phyloP scores from a whole-genome alignment of 2,329 filamentous ascomycete genomes.

The Phyllosticta citribraziliensis region DNA sequence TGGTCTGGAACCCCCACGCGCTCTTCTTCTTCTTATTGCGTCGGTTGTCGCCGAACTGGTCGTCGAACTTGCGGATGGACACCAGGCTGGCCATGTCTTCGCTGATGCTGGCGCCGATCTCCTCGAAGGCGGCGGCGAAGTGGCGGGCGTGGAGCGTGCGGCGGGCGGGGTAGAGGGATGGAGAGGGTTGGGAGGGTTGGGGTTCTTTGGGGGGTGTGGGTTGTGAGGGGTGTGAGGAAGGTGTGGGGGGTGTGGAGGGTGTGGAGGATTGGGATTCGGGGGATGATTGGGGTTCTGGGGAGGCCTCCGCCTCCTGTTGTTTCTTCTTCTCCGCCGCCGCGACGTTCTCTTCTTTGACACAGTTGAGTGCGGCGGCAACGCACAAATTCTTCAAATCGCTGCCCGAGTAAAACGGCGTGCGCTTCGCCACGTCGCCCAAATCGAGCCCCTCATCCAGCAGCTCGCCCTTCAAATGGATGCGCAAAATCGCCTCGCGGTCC shows the following conservation, averaged over 20 bases:
- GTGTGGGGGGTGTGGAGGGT: too few species aligned
- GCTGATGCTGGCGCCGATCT: slow-evolving; percentile 85
- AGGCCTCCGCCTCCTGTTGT: not conserved
- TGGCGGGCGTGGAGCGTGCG: slow-evolving; percentile 58
- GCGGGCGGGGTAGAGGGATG: slow-evolving; percentile 23
- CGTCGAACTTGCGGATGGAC: slow-evolving; percentile 89
- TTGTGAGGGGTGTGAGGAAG: too few species aligned
- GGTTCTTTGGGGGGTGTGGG: too few species aligned
- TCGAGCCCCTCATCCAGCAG: slow-evolving; percentile 50
- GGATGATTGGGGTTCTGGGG: not conserved
- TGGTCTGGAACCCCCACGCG: slow-evolving; percentile 40
- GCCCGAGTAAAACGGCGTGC: slow-evolving; percentile 69
- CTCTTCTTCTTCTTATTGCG: slow-evolving; percentile 47
- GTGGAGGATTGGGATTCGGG: slow-evolving; percentile 5
- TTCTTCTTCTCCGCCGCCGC: slow-evolving; percentile 1
- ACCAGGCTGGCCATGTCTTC: slow-evolving; percentile 85
- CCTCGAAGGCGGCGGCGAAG: slow-evolving; percentile 75
- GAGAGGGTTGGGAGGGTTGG: too few species aligned
- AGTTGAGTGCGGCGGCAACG: slow-evolving; percentile 69
- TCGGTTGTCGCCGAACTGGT: slow-evolving; percentile 80
- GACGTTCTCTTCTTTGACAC: slow-evolving; percentile 62
- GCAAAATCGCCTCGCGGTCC: slow-evolving; percentile 59
- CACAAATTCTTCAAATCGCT: slow-evolving; percentile 77
- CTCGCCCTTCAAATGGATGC: slow-evolving; percentile 63
- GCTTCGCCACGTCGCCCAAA: slow-evolving; percentile 51